phyloP scores from a whole-genome alignment of 2,329 filamentous ascomycete genomes.

The Rhexocercosporidium sp. region DNA sequence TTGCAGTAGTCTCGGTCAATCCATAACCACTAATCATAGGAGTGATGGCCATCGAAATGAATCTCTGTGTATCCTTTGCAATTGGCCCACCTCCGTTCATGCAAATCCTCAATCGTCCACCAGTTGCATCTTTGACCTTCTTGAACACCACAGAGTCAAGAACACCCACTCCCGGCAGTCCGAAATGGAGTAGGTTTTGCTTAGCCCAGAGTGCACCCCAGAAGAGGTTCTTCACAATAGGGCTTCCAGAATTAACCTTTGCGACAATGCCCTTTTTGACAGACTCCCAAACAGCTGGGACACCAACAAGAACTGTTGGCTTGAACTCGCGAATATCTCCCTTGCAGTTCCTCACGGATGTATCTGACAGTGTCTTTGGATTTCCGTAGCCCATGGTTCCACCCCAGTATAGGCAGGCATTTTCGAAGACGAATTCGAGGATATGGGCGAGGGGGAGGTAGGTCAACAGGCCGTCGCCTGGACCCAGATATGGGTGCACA shows the following conservation, averaged over 20 bases:
- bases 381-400: constrained; percentile 93
- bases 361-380: constrained; percentile 85
- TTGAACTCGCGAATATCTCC: constrained; percentile 93
- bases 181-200: constrained; percentile 59
- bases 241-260: constrained; percentile 69
- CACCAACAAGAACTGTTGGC: constrained; percentile 89
- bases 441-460: constrained; percentile 97
- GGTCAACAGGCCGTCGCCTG: constrained; percentile 80
- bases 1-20: constrained; percentile 89
- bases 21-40: constrained; percentile 97
- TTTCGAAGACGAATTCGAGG: constrained; percentile 95
- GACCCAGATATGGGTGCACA: constrained; percentile 78
- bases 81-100: constrained; percentile 95
- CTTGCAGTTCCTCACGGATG: constrained; percentile 84
- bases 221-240: constrained; percentile 80
- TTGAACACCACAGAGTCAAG: constrained; percentile 88
- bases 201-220: constrained; percentile 67
- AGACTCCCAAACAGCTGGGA: constrained; percentile 96
- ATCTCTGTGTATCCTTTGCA: constrained; percentile 83
- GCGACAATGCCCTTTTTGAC: constrained; percentile 90
- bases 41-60: constrained; percentile 89
- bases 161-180: constrained; percentile 68
- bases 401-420: constrained; percentile 85
- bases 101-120: constrained; percentile 84
- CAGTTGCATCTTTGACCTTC: constrained; percentile 88